phyloP scores from a whole-genome alignment of 2,329 filamentous ascomycete genomes.

The Phyllosticta citriasiana region DNA sequence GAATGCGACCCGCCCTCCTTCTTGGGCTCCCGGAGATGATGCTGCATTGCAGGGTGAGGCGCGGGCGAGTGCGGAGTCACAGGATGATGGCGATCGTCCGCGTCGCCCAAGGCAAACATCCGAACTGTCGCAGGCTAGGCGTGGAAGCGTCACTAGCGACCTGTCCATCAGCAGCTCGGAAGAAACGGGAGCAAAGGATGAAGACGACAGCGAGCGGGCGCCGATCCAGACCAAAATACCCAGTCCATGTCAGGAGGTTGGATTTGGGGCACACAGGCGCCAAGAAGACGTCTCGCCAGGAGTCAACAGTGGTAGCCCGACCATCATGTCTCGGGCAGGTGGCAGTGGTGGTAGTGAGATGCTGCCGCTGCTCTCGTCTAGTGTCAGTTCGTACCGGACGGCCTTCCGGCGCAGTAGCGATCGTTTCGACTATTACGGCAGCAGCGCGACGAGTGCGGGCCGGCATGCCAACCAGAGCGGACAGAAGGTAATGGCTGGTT shows the following conservation, averaged over 20 bases:
- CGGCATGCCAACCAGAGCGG: neutral
- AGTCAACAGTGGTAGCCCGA: neutral
- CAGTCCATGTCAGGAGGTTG: neutral
- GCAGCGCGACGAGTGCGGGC: neutral
- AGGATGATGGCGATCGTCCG: neutral
- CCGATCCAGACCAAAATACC: slow-evolving; percentile 2
- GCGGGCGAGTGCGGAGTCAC: neutral
- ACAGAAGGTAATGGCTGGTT: neutral
- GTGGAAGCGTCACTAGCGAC: slow-evolving; percentile 1
- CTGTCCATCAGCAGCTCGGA: slow-evolving; percentile 7
- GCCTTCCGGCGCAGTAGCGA: slow-evolving; percentile 4
- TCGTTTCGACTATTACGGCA: neutral
- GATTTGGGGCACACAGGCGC: neutral
- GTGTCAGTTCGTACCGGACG: slow-evolving; percentile 4
- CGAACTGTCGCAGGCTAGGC: neutral
- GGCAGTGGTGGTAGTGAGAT: neutral
- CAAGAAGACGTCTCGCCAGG: neutral
- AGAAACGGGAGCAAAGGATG: neutral
- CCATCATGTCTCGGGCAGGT: neutral
- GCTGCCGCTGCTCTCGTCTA: slow-evolving; percentile 5
- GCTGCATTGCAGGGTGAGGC: neutral
- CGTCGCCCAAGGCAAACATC: neutral
- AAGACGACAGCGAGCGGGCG: neutral
- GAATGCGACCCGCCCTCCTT: slow-evolving; percentile 4
- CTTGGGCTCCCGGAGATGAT: slow-evolving; percentile 5